Conservation (phyloP, 2,329 filamentous ascomycete genomes). For the Nigrograna mackinnonii region DNA sequence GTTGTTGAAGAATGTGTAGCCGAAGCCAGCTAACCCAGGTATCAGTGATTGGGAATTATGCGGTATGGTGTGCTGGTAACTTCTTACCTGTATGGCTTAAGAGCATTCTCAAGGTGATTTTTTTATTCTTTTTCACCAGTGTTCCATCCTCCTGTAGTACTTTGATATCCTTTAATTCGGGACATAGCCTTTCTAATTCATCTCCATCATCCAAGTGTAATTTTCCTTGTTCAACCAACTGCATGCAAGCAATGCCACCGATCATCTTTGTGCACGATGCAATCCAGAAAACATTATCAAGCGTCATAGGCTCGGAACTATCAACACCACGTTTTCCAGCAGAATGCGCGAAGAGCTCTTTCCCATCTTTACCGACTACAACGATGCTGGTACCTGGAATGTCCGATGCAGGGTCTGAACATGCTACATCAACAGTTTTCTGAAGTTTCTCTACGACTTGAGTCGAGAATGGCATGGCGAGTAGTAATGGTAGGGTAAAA, state of each 20-base stretch:
- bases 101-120: conserved; percentile 55
- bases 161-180: conserved; percentile 43
- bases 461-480: too few species aligned
- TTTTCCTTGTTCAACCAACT: conserved; percentile 36
- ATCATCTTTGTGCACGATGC: conserved; percentile 52
- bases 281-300: conserved; percentile 63
- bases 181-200: conserved; percentile 25
- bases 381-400: conserved; percentile 47
- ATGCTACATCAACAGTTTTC: conserved; percentile 20
- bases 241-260: conserved; percentile 33
- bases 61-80: neutral
- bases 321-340: conserved; percentile 44
- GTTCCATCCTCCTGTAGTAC: conserved; percentile 33
- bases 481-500: too few species aligned
- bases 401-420: conserved; percentile 21
- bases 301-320: conserved; percentile 55
- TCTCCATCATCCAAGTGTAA: conserved; percentile 32
- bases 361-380: conserved; percentile 46
- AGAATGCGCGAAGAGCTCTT: conserved; percentile 44
- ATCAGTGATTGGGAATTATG: conserved; percentile 12
- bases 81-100: conserved; percentile 52
- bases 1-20: conserved; percentile 54
- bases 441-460: conserved; percentile 11
- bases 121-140: conserved; percentile 42
- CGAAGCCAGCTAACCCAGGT: too few species aligned